These are phyloP conservation scores for Gonapodya sp. DNA, from an alignment of 192 early-diverging fungal species.

Conservation along the genomic window DNA sequence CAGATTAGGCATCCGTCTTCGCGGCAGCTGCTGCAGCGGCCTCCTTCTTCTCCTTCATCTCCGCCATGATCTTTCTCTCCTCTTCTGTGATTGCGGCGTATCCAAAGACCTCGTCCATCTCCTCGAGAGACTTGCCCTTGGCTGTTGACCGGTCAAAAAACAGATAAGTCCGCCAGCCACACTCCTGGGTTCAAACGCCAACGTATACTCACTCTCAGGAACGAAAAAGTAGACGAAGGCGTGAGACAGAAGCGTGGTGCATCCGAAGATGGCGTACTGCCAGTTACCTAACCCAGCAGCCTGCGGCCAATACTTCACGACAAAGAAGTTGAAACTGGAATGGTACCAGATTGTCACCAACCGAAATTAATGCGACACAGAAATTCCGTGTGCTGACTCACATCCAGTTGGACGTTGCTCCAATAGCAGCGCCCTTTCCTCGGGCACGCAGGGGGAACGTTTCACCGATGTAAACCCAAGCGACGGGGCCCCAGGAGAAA, in stretches of 20 bases:
- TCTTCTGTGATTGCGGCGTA: background rate
- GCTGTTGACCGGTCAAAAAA: background rate
- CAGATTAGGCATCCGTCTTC: background rate
- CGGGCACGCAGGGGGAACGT: conserved; percentile 84
- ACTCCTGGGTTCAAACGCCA: background rate
- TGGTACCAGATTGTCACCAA: background rate
- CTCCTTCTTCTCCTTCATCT: background rate
- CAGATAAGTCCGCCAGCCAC: too few relatives aligned
- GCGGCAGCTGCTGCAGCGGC: background rate
- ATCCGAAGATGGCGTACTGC: conserved; percentile 36
- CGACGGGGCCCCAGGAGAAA: conserved; percentile 71
- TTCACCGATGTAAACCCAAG: conserved; percentile 86
- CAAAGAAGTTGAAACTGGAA: background rate
- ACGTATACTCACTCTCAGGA: conserved; percentile 22
- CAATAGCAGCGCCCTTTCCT: conserved; percentile 71
- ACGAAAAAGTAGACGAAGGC: conserved; percentile 32
- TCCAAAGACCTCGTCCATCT: conserved; percentile 8
- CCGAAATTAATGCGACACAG: background rate
- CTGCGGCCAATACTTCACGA: background rate
- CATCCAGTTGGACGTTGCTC: conserved; percentile 81
- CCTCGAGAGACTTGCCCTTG: conserved; percentile 3
- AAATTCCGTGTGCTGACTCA: conserved; percentile 3
- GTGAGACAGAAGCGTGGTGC: conserved; percentile 24
- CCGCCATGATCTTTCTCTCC: background rate
- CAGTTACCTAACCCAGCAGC: background rate